Evolutionary conservation across 306 rosid genomes (phyloP).

Genomic region (Citrullus amarus): DNA sequence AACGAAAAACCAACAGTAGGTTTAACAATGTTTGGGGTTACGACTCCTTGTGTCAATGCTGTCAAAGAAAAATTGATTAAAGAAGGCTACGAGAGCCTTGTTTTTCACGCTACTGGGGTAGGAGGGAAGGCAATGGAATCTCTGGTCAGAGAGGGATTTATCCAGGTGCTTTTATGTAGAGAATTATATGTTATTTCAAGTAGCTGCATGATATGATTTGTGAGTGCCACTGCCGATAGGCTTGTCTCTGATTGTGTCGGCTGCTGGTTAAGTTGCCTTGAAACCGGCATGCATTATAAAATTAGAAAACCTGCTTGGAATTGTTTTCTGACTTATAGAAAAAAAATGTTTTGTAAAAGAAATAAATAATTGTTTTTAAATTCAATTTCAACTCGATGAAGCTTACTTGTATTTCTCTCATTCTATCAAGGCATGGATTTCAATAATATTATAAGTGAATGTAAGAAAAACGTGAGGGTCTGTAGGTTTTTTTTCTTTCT

Average conservation of each 20-base stretch:
- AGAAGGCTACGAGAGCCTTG: constrained; percentile 72
- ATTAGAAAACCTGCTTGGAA: background rate
- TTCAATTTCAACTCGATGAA: background rate
- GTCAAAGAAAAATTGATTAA: constrained; percentile 52
- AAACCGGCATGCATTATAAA: background rate
- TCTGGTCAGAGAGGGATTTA: constrained; percentile 71
- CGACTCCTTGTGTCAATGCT: constrained; percentile 62
- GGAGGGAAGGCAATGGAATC: constrained; percentile 97
- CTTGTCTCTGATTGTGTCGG: background rate
- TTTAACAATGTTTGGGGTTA: constrained; percentile 87
- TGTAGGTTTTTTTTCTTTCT: background rate
- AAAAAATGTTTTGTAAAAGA: background rate
- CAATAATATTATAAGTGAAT: background rate
- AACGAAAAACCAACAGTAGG: constrained; percentile 55
- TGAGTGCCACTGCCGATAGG: background rate
- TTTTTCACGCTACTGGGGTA: constrained; percentile 92
- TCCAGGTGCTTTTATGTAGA: constrained; percentile 42
- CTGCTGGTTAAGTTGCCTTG: background rate
- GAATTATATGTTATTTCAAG: background rate
- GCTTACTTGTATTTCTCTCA: background rate
- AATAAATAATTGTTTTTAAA: background rate
- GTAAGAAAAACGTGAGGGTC: background rate
- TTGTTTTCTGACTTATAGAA: too few species aligned
- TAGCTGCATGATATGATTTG: background rate
- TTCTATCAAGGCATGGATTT: background rate